Evolutionary conservation across 2,329 filamentous ascomycete genomes (phyloP), one percentile per base, ranked within the genome.

Genomic region (Alternaria ethzedia): DNA sequence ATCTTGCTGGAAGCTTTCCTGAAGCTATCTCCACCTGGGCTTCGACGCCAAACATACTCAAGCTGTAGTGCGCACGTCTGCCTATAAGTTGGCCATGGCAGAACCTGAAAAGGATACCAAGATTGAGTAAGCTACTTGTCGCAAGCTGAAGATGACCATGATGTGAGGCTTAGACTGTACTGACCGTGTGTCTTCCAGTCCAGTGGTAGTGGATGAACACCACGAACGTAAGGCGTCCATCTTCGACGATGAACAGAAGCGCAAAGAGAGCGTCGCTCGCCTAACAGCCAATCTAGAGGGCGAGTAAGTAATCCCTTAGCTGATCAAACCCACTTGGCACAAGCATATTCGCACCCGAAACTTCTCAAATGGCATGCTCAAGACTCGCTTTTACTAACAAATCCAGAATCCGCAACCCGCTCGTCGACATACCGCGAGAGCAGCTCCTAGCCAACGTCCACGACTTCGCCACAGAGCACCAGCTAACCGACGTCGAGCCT

Each of bases 391-490:
- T 3, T 25, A 28, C 64, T 69, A n/a, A 74, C 49, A 10, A 46
- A 20, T 13, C 5, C 63, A 87, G 86, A 68, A 84, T 88, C 71
- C 80, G 82, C 55, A 89, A 89, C 68, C 86, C 86, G 28, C 80
- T 91, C 4, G 82, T 85, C 26, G 87, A 85, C 44, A 82, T 90
- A 46, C 79, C 87, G 7, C 83, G 79, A 66, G 82, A 78, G 25
- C 76, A 82, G 70, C 84, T 91, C 8, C 77, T 90, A 54, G 75
- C 76, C 46, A 82, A 89, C 57, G 89, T 90, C 44, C 84, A 88
- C 57, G 80, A 81, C 13, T 92, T 92, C 70, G 90, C 89, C 43
- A 80, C 82, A 12, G 82, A 86, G 54, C 86, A 91, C 66, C 82
- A 83, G 13, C 82, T 94, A 5, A 79, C 82, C 5, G 86, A 89